Percentiles rank a stretch among this genome's conserved stretches.
These are phyloP conservation scores for Diddensiella santjacobensis DNA, from an alignment of 805 yeast genomes.

Conservation along the genomic window DNA sequence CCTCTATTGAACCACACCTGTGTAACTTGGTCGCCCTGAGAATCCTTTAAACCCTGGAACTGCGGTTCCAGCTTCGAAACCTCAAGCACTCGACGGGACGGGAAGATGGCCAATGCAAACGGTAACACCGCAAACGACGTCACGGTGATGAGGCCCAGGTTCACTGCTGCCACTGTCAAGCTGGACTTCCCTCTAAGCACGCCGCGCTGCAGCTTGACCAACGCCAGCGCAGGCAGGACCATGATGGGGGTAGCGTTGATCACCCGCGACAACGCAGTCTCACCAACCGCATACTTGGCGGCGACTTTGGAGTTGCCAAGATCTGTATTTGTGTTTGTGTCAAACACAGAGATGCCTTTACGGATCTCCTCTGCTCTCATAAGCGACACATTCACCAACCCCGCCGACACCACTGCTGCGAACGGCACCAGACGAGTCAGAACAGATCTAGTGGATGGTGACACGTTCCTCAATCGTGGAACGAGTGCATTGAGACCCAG, in stretches of 20 bases:
- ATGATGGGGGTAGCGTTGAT: constrained; percentile 95
- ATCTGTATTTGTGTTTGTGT: constrained; percentile 34
- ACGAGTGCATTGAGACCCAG: constrained; percentile 86
- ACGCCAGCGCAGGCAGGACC: constrained; percentile 89
- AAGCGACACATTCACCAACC: constrained; percentile 89
- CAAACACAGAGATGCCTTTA: constrained; percentile 43
- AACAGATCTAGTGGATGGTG: constrained; percentile 65
- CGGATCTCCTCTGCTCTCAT: constrained; percentile 95
- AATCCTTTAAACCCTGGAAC: constrained; percentile 57
- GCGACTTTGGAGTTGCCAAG: constrained; percentile 77
- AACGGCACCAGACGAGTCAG: constrained; percentile 90
- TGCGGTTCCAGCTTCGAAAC: constrained; percentile 60
- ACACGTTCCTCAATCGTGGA: constrained; percentile 71
- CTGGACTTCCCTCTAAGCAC: constrained; percentile 64
- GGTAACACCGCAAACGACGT: constrained; percentile 89
- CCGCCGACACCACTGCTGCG: constrained; percentile 98
- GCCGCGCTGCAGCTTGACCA: constrained; percentile 72
- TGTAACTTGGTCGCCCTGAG: constrained; percentile 52
- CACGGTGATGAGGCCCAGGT: constrained; percentile 76
- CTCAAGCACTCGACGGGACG: constrained; percentile 69
- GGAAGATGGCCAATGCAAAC: constrained; percentile 92
- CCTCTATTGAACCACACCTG: constrained; percentile 90
- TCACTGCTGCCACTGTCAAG: constrained; percentile 63
- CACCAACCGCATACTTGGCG: constrained; percentile 91
- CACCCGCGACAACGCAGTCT: constrained; percentile 92